These are phyloP conservation scores for Citrus australasica DNA, from an alignment of 345 rosid genomes.

Conservation along the genomic window DNA sequence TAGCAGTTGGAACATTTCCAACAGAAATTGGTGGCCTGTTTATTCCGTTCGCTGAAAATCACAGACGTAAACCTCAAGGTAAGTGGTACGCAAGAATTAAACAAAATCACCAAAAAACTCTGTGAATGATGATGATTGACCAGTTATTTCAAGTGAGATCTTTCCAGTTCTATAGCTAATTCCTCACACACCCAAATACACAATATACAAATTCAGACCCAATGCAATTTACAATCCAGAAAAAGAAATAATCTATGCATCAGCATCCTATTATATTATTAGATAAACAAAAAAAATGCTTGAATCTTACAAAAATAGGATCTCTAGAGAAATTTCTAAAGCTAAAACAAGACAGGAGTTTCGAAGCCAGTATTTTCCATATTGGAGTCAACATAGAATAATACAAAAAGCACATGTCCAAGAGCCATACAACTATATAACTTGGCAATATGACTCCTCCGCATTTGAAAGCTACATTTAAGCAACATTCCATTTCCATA, in stretches of 20 bases:
- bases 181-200: neutral
- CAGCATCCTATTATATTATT: neutral
- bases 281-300: neutral
- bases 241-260: neutral
- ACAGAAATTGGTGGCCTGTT: slow-evolving; percentile 66
- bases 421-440: neutral
- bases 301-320: neutral
- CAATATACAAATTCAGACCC: neutral
- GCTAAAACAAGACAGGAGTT: neutral
- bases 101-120: slow-evolving; percentile 7
- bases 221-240: neutral
- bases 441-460: neutral
- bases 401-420: slow-evolving; percentile 1
- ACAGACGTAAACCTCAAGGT: slow-evolving; percentile 12
- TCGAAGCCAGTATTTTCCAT: neutral
- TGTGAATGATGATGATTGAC: neutral
- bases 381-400: slow-evolving; percentile 5
- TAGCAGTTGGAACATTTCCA: slow-evolving; percentile 71
- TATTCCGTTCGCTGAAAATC: slow-evolving; percentile 61
- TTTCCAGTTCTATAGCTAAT: neutral
- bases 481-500: neutral
- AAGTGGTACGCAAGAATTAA: slow-evolving; percentile 4
- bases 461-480: neutral
- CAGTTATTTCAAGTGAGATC: neutral
- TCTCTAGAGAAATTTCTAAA: neutral